Evolutionary conservation across 164 flowering plant genomes (phyloP).

Genomic region (Vitis rotundifolia): DNA sequence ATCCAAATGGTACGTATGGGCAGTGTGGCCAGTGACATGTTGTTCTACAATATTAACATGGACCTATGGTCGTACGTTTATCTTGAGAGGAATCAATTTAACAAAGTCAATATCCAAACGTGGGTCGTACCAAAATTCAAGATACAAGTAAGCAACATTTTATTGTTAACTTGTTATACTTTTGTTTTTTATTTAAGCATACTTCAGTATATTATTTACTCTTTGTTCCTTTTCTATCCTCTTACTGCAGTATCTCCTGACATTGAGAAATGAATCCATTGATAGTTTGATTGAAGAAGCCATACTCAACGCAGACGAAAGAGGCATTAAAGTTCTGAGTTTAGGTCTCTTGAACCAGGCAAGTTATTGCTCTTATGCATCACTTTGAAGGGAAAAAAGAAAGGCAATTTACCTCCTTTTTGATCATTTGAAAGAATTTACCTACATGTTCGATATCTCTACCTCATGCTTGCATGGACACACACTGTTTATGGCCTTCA

Average conservation of each 20-base stretch:
- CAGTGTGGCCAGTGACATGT: conserved; percentile 62
- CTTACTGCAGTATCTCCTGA: not conserved
- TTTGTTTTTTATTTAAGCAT: no score
- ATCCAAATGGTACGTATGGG: conserved; percentile 62
- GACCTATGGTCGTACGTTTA: conserved; percentile 48
- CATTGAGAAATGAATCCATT: conserved; percentile 41
- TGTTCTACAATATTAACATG: conserved; percentile 44
- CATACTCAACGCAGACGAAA: conserved; percentile 56
- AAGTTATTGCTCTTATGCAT: no score
- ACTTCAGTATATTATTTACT: not conserved
- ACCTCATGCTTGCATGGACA: no score
- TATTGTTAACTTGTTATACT: no score
- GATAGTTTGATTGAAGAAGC: conserved; percentile 65
- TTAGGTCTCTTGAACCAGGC: not conserved
- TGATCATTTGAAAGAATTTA: conserved; percentile 39
- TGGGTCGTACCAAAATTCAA: conserved; percentile 68
- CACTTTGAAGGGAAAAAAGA: no score
- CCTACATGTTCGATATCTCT: no score
- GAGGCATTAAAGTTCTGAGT: conserved; percentile 59
- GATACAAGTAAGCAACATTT: conserved; percentile 41
- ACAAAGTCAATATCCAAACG: conserved; percentile 58
- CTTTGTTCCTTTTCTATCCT: no score
- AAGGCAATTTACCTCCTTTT: no score
- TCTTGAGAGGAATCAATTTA: conserved; percentile 54
- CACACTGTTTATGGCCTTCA: no score